A percentile compares a stretch with the other conserved stretches of the same genome.
phyloP scores from a whole-genome alignment of 2,329 filamentous ascomycete species.

The Hypoxylon sp. region DNA sequence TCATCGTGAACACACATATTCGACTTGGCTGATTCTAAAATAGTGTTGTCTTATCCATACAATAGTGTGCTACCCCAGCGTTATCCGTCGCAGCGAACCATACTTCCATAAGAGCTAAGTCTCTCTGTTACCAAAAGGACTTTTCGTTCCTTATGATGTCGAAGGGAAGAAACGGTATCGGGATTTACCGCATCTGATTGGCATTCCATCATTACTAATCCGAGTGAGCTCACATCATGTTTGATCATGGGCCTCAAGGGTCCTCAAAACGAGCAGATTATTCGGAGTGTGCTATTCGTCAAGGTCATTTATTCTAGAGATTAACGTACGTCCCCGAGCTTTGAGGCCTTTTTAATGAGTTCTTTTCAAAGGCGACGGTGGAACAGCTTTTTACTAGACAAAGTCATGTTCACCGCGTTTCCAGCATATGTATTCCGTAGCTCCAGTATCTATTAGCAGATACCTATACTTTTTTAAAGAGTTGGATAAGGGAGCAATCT shows the following conservation, averaged over 20 bases:
- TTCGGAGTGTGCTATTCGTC: slow-evolving; percentile 24
- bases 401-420: slow-evolving; percentile 33
- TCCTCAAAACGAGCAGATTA: slow-evolving; percentile 24
- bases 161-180: slow-evolving; percentile 1
- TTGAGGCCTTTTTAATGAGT: slow-evolving; percentile 15
- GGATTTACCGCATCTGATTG: slow-evolving; percentile 16
- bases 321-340: too few relatives aligned
- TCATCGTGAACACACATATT: slow-evolving; percentile 17
- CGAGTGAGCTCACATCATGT: slow-evolving; percentile 23
- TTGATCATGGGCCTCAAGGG: slow-evolving; percentile 24
- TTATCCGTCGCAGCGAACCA: slow-evolving; percentile 7
- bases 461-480: too few relatives aligned
- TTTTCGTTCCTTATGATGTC: slow-evolving; percentile 4
- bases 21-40: slow-evolving; percentile 4
- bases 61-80: neutral
- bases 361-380: slow-evolving; percentile 17
- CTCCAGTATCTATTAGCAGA: neutral
- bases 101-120: neutral
- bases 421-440: neutral
- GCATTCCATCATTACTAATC: slow-evolving; percentile 31
- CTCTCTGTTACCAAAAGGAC: neutral
- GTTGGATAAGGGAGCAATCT: neutral
- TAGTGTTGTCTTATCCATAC: slow-evolving; percentile 5
- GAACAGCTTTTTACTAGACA: slow-evolving; percentile 14
- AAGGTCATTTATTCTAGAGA: slow-evolving; percentile 12